These are phyloP conservation scores for Blakeslea trispora DNA, from an alignment of 371 early-diverging fungal genomes.

Conservation along the genomic window DNA sequence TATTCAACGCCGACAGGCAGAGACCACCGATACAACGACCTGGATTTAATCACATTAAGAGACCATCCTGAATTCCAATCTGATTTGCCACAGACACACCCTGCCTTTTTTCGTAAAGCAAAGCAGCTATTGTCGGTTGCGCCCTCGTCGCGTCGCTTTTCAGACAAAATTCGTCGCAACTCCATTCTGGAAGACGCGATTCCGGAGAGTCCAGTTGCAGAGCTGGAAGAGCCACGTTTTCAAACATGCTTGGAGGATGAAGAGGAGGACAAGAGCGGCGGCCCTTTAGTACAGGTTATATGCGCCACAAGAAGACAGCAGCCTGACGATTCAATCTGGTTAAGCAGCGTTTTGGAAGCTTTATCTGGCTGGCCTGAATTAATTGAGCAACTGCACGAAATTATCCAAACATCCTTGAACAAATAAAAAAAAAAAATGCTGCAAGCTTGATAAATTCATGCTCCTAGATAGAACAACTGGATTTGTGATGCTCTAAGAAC, in stretches of 20 bases:
- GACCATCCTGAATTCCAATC: conserved; percentile 37
- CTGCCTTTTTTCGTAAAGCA: conserved; percentile 42
- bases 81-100: conserved; percentile 25
- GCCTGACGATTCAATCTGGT: conserved; percentile 47
- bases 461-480: too few species aligned
- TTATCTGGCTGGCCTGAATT: conserved; percentile 47
- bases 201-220: conserved; percentile 24
- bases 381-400: conserved; percentile 36
- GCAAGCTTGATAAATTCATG: too few species aligned
- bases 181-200: conserved; percentile 38
- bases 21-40: not conserved
- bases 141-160: conserved; percentile 24
- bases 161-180: conserved; percentile 35
- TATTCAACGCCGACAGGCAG: conserved; percentile 12
- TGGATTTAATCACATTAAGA: conserved; percentile 27
- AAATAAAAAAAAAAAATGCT: too few species aligned
- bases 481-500: too few species aligned
- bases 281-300: conserved; percentile 18
- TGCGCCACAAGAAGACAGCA: conserved; percentile 40
- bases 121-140: conserved; percentile 35
- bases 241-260: conserved; percentile 23
- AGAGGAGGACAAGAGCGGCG: conserved; percentile 16
- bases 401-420: conserved; percentile 12
- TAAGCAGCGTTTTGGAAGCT: conserved; percentile 29
- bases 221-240: conserved; percentile 28